Percentiles rank a stretch among this genome's conserved stretches.
Conservation (phyloP, 495 filamentous ascomycete genomes). For the Hyaloscypha variabilis region DNA sequence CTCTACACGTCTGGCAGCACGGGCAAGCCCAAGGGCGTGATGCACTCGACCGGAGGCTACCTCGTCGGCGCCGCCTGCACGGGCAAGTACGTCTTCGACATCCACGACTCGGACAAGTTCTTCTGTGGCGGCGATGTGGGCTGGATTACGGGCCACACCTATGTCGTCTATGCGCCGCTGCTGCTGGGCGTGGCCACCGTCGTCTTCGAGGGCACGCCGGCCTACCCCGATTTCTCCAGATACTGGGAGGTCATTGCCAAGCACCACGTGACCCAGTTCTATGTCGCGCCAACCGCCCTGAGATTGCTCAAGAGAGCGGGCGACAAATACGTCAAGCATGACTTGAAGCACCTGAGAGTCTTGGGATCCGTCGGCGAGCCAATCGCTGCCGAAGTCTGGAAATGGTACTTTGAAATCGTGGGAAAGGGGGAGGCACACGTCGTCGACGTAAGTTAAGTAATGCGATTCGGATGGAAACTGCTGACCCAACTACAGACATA, state of each 20-base stretch:
- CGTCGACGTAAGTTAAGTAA: slow-evolving; percentile 74
- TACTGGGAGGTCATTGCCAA: slow-evolving; percentile 99
- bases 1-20: slow-evolving; percentile 98
- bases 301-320: slow-evolving; percentile 93
- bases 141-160: slow-evolving; percentile 99
- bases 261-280: slow-evolving; percentile 96
- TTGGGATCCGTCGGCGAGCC: slow-evolving; percentile 98
- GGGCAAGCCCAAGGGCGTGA: slow-evolving; percentile 97
- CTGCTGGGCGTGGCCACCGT: slow-evolving; percentile 92
- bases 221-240: slow-evolving; percentile 95
- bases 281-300: slow-evolving; percentile 94
- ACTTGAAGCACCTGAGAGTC: slow-evolving; percentile 88
- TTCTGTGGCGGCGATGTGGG: slow-evolving; percentile 99
- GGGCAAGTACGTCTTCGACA: slow-evolving; percentile 98
- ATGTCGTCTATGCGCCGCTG: slow-evolving; percentile 95
- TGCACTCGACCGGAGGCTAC: slow-evolving; percentile 97
- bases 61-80: slow-evolving; percentile 89
- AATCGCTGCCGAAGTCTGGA: slow-evolving; percentile 98
- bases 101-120: slow-evolving; percentile 89
- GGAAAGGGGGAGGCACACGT: slow-evolving; percentile 93
- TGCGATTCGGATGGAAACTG: not conserved
- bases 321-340: slow-evolving; percentile 82
- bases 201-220: slow-evolving; percentile 98
- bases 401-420: slow-evolving; percentile 98
- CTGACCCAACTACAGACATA: slow-evolving; percentile 72